Base-by-base conservation (phyloP, 2,329 filamentous ascomycete species). In the Aspergillus novofumigatus region DNA sequence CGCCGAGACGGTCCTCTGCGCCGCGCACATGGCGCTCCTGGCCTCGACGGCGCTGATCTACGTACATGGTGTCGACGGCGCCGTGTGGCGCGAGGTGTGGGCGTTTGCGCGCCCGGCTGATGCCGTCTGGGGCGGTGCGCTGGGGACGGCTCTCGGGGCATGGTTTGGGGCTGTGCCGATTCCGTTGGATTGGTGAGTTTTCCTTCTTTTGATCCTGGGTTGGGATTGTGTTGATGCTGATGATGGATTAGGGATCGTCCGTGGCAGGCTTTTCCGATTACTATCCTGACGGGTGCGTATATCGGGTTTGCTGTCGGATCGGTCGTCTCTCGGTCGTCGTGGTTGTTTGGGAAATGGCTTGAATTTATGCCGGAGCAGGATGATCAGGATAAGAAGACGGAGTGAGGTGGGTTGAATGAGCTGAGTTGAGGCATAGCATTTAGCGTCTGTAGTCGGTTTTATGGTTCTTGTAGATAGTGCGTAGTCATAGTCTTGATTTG, bases 241-340 rank as follows among this genome's bases (percentile, higher is more conserved):
- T 35, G 29, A 23, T 3, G n/a, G 42, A 3, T 61, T 61, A 83
- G 81, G 83, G 94, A 99, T 73, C 86, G 94, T n/a, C 92, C 96
- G 66, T 99, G 94, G 94, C 94, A 99, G 83, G 90, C 88, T 73
- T 99, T 93, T 90, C 94, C 94, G 0, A 88, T 97, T 50, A 99
- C 94, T 0, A 89, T 99, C 57, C 76, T 97, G 4, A 86, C 84
- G 1, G 94, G 94, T 2, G 81, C 89, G 20, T 97, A 96, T 74
- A 75, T 85, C 5, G 94, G 94, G 1, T 92, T 90, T 73, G 80
- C 85, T 1, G 63, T 90, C 11, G 92, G 92, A 1, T 65, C 67
- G 6, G 58, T 71, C 55, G 21, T 69, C 29, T 66, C 64, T 21
- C 65, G 71, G 20, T 64, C 69, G 10, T 67, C 72, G 0, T 54